A percentile compares a stretch with the other conserved stretches of the same genome.
Evolutionary conservation across 306 rosid genomes (phyloP).

Genomic region (Cercis canadensis): DNA sequence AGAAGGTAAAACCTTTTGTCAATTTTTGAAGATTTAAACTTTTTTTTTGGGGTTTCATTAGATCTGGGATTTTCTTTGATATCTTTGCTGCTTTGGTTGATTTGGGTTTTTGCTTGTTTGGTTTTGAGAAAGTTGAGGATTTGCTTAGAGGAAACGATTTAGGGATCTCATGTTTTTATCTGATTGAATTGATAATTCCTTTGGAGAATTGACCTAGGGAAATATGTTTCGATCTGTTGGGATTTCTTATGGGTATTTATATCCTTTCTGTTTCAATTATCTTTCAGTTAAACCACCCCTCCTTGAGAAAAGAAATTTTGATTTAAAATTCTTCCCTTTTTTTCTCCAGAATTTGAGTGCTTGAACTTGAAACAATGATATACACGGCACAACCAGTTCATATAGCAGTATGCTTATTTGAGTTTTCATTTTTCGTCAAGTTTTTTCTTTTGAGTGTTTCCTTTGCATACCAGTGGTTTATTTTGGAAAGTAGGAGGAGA

Average conservation of each 20-base stretch:
- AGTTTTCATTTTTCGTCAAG: neutral
- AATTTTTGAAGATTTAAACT: constrained; percentile 25
- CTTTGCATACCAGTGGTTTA: neutral
- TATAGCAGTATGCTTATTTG: neutral
- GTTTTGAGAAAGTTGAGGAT: constrained; percentile 5
- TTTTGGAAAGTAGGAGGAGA: neutral
- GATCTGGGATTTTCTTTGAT: constrained; percentile 56
- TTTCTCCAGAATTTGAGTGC: neutral
- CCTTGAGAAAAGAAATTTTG: neutral
- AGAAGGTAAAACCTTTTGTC: constrained; percentile 56
- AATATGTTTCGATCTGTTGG: constrained; percentile 37
- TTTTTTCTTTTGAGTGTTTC: neutral
- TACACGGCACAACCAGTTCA: neutral
- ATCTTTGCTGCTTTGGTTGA: constrained; percentile 29
- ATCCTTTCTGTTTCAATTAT: no score
- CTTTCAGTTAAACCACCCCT: no score
- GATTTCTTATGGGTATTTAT: neutral
- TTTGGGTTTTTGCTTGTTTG: constrained; percentile 33
- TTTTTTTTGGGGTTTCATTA: constrained; percentile 32
- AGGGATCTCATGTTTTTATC: constrained; percentile 31
- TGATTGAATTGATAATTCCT: constrained; percentile 16
- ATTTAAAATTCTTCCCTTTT: neutral
- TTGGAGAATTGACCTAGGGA: neutral
- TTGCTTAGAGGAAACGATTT: neutral
- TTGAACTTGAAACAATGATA: neutral